Evolutionary conservation across 805 yeast genomes (phyloP).

Genomic region (Ogataea naganishii): DNA sequence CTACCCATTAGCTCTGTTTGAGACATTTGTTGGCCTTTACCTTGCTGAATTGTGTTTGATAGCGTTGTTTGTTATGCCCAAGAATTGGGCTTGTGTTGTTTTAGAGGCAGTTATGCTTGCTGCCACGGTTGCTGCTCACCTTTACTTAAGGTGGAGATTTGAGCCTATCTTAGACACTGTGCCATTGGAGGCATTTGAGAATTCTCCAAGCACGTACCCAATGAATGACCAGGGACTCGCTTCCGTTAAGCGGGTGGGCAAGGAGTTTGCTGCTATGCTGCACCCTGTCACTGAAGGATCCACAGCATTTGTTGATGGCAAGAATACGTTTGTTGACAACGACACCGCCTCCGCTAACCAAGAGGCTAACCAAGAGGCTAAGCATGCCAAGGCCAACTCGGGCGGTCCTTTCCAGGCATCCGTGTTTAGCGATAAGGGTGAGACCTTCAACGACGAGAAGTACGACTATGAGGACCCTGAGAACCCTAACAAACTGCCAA

Average conservation of each 20-base stretch:
- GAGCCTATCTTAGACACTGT: constrained; percentile 59
- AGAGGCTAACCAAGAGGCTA: constrained; percentile 1
- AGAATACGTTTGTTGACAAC: constrained; percentile 3
- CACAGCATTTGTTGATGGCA: background rate
- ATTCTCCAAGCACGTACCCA: constrained; percentile 36
- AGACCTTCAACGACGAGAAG: constrained; percentile 2
- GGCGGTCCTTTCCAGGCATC: constrained; percentile 4
- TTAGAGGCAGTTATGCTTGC: constrained; percentile 53
- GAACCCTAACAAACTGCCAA: constrained; percentile 4
- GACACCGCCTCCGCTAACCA: constrained; percentile 2
- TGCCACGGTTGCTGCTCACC: constrained; percentile 51
- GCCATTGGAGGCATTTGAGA: constrained; percentile 48
- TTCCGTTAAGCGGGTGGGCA: constrained; percentile 47
- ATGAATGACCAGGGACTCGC: constrained; percentile 52
- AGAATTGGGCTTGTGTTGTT: constrained; percentile 72
- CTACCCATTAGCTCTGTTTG: constrained; percentile 66
- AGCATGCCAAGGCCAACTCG: background rate
- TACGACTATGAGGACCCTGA: background rate
- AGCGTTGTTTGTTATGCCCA: constrained; percentile 67
- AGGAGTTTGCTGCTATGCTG: constrained; percentile 28
- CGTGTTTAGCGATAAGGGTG: constrained; percentile 2
- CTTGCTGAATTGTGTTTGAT: constrained; percentile 60
- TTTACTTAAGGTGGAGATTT: constrained; percentile 50
- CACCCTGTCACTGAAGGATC: constrained; percentile 1
- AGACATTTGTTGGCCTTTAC: constrained; percentile 63